phyloP scores from a whole-genome alignment of 176 grass and related monocot genomes.

The Carex littledalei region DNA sequence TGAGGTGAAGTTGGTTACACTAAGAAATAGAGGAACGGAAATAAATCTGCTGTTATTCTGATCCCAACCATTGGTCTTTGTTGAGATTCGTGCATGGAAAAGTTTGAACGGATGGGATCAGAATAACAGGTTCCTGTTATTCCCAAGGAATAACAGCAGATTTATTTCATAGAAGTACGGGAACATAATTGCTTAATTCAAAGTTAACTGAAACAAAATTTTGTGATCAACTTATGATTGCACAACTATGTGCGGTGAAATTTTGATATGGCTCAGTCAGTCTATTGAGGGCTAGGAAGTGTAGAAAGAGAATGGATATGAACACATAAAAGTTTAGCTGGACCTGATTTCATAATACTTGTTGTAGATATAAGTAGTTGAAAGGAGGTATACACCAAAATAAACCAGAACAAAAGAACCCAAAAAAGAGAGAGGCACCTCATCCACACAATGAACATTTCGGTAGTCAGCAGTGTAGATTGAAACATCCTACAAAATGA shows the following conservation, averaged over 20 bases:
- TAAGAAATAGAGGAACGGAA: background rate
- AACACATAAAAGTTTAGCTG: background rate
- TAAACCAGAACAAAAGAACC: background rate
- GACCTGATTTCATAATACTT: background rate
- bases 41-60: no score
- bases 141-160: no score
- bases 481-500: constrained; percentile 63
- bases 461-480: constrained; percentile 75
- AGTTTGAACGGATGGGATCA: no score
- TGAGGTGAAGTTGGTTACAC: background rate
- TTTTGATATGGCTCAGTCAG: background rate
- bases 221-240: background rate
- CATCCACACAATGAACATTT: constrained; percentile 83
- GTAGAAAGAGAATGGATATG: background rate
- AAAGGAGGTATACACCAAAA: background rate
- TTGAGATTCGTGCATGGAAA: no score
- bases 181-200: background rate
- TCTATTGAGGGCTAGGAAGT: background rate
- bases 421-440: constrained; percentile 35
- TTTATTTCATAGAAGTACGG: background rate
- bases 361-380: background rate
- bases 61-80: no score
- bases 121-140: no score
- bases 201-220: background rate
- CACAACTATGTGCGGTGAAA: background rate